Conservation (phyloP, 352 stramenopile genomes). For the Phytophthora ohioensis region DNA sequence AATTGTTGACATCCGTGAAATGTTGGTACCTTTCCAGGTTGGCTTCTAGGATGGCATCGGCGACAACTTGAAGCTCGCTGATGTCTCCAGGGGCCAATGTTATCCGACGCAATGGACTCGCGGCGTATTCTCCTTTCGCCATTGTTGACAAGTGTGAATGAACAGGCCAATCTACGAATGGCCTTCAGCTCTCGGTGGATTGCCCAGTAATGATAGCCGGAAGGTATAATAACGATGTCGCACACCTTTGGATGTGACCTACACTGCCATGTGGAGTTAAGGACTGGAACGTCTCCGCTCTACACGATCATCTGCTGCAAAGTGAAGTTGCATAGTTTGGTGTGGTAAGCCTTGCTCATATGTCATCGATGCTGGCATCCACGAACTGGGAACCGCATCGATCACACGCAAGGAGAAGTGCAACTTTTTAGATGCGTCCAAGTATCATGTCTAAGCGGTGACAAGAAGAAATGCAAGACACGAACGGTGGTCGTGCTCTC, state of each 20-base stretch:
- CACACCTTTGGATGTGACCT: conserved; percentile 24
- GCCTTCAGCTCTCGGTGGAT: conserved; percentile 24
- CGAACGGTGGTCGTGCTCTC: background rate
- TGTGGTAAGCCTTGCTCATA: background rate
- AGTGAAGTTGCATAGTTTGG: conserved; percentile 19
- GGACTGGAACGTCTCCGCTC: conserved; percentile 23
- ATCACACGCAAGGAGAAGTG: conserved; percentile 2
- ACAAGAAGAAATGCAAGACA: background rate
- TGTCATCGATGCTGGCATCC: background rate
- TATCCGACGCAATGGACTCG: conserved; percentile 38
- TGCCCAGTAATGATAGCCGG: conserved; percentile 17
- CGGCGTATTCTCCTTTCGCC: conserved; percentile 33
- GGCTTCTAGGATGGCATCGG: conserved; percentile 35
- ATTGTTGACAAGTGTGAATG: conserved; percentile 15
- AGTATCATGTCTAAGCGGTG: background rate
- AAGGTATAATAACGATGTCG: conserved; percentile 12
- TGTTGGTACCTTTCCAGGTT: conserved; percentile 43
- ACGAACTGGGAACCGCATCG: conserved; percentile 8
- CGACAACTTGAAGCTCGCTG: conserved; percentile 34
- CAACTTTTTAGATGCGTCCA: background rate
- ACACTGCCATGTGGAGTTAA: conserved; percentile 28
- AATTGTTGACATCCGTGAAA: conserved; percentile 17
- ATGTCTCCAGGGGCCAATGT: conserved; percentile 19
- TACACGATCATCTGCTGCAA: conserved; percentile 11
- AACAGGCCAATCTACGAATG: conserved; percentile 28